phyloP scores from a whole-genome alignment of 768 basidiomycete genomes.

The Leucocoprinus sp. region DNA sequence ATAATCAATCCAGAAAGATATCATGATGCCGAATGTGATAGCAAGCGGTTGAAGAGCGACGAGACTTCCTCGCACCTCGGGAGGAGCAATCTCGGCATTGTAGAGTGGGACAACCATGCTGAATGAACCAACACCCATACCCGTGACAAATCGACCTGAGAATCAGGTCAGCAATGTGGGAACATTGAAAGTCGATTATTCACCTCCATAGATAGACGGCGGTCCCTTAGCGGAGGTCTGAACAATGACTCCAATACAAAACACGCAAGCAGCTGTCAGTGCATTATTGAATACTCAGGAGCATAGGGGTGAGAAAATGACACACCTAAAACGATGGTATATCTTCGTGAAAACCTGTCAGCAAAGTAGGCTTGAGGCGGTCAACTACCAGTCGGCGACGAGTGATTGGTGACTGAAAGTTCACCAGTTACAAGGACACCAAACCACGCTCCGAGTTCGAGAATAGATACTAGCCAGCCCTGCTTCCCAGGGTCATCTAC shows the following conservation, averaged over 20 bases:
- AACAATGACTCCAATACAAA: constrained; percentile 67
- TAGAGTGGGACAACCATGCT: constrained; percentile 82
- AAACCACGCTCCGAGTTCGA: constrained; percentile 71
- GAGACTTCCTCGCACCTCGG: constrained; percentile 74
- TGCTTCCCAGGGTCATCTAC: constrained; percentile 44
- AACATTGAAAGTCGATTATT: neutral
- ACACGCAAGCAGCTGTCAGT: constrained; percentile 42
- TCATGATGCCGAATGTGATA: constrained; percentile 74
- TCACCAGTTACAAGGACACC: constrained; percentile 63
- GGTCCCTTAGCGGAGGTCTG: constrained; percentile 53
- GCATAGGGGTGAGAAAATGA: neutral
- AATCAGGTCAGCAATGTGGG: neutral
- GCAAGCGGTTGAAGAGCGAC: constrained; percentile 79
- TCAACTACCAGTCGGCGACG: neutral
- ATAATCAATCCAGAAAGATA: constrained; percentile 49
- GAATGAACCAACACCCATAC: constrained; percentile 73
- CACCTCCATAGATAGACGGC: constrained; percentile 58
- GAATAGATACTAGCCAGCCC: constrained; percentile 69
- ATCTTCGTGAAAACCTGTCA: constrained; percentile 67
- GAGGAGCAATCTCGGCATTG: constrained; percentile 65
- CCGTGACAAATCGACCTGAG: constrained; percentile 65
- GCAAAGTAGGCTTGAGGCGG: constrained; percentile 42
- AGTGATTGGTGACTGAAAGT: neutral
- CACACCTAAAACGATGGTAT: constrained; percentile 54
- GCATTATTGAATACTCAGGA: neutral